Percentiles rank a stretch among this genome's conserved stretches.
phyloP scores from a whole-genome alignment of 2,329 filamentous ascomycete genomes.

The Fusarium sp. region DNA sequence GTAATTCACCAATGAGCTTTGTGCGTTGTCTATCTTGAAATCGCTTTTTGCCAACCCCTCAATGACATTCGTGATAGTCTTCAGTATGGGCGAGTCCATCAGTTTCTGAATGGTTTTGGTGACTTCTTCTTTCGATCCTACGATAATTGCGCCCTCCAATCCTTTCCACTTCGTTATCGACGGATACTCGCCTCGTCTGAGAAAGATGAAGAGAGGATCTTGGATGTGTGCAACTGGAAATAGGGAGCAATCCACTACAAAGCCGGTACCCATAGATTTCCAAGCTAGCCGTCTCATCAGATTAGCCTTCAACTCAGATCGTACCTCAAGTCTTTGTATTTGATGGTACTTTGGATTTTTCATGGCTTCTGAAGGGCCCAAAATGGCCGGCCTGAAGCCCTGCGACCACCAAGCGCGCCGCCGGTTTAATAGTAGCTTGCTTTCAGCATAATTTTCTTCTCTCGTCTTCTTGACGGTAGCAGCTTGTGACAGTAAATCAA shows the following conservation, averaged over 20 bases:
- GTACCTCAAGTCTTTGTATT: conserved; percentile 71
- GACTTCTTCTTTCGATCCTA: conserved; percentile 73
- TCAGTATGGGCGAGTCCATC: conserved; percentile 63
- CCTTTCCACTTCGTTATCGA: conserved; percentile 78
- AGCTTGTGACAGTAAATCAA: conserved; percentile 95
- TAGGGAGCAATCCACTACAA: conserved; percentile 82
- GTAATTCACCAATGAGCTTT: conserved; percentile 86
- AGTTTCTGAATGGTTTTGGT: conserved; percentile 70
- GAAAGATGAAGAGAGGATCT: conserved; percentile 75
- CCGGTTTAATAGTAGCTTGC: conserved; percentile 85
- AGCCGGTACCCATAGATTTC: conserved; percentile 87
- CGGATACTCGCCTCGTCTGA: conserved; percentile 81
- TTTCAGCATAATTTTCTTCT: conserved; percentile 76
- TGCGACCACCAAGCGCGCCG: conserved; percentile 94
- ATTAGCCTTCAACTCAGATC: conserved; percentile 72
- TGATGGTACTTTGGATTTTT: conserved; percentile 82
- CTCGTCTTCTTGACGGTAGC: conserved; percentile 70
- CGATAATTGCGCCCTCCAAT: conserved; percentile 77
- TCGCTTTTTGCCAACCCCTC: conserved; percentile 68
- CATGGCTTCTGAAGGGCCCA: conserved; percentile 83
- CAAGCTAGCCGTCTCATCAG: conserved; percentile 90
- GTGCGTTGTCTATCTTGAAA: conserved; percentile 73
- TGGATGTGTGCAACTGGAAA: conserved; percentile 85
- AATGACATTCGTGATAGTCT: conserved; percentile 70
- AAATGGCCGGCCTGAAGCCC: conserved; percentile 86